phyloP scores from a whole-genome alignment of 192 early-diverging fungal species.

The Coemansia sp. region DNA sequence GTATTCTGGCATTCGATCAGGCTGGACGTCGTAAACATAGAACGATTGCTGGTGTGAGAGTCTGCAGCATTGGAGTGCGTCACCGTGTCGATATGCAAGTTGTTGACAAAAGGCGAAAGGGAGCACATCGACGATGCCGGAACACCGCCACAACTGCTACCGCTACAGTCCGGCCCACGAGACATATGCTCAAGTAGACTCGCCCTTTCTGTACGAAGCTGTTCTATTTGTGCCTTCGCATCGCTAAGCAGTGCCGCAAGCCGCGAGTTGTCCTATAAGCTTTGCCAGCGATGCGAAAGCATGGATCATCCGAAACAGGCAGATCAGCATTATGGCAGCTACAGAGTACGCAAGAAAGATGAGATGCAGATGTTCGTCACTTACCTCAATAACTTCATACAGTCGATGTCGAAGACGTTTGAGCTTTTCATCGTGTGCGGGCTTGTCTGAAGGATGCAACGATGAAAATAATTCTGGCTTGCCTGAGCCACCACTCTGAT shows the following conservation, averaged over 20 bases:
- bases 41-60: not conserved
- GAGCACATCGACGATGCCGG: not conserved
- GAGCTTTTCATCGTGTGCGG: slow-evolving; percentile 4
- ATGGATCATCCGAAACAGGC: not conserved
- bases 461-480: not conserved
- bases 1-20: not conserved
- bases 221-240: slow-evolving; percentile 19
- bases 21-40: not conserved
- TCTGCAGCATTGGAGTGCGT: not conserved
- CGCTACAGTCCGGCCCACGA: not conserved
- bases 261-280: slow-evolving; percentile 34
- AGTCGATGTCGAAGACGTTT: slow-evolving; percentile 25
- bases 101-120: not conserved
- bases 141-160: not conserved
- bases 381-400: slow-evolving; percentile 34
- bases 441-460: not conserved
- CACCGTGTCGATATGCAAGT: not conserved
- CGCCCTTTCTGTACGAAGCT: slow-evolving; percentile 15
- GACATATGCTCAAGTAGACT: not conserved
- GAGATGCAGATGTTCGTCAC: not conserved
- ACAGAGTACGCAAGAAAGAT: not conserved
- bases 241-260: slow-evolving; percentile 22
- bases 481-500: not conserved
- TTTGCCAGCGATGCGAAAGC: not conserved
- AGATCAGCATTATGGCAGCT: not conserved